Base-by-base conservation (phyloP, 2,329 filamentous ascomycete species). In the Cylindrodendrum hubeiense region DNA sequence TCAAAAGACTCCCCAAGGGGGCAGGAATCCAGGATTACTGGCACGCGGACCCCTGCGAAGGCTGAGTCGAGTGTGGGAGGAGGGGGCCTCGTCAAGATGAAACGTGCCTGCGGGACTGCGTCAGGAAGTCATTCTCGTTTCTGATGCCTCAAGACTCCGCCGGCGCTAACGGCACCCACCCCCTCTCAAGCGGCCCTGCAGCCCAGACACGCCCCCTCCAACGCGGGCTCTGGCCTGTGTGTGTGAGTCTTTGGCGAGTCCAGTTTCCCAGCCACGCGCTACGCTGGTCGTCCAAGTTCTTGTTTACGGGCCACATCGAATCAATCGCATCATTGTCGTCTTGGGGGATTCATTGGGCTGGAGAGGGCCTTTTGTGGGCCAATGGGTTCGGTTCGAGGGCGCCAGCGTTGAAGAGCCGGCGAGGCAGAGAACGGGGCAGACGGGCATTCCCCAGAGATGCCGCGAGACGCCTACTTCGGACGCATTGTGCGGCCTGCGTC, bases 101-200 rank as follows among this genome's bases (percentile, higher is more conserved):
- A 86, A 86, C 84, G 74, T 76, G 79, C 79, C 82, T 84, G 83
- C 81, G 75, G 81, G 81, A 82, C 63, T 83, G 82, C 83, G 78
- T 85, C 82, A 84, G 81, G 82, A 79, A 44, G 67, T 76, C 76
- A 75, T 78, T 70, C 76, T 79, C 74, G 71, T 75, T 75, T 75
- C 60, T 60, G 67, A 62, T 63, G 60, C 66, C 60, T 71, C 72
- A 69, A 78, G 67, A 71, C 43, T 57, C 34, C 68, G 73, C 75
- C 74, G 71, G 71, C 74, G 76, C 78, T 80, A 82, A 75, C 65
- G 73, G 73, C 67, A 71, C 68, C 66, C 73, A 74, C 67, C 39
- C 67, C 39, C 46, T 72, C 66, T 69, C 21, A 60, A 74, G 64
- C 65, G 65, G 62, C 44, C 50, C 33, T 13, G 5, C n/a, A 3